phyloP scores from a whole-genome alignment of 2,329 filamentous ascomycete genomes.

The Exophiala viscosa region DNA sequence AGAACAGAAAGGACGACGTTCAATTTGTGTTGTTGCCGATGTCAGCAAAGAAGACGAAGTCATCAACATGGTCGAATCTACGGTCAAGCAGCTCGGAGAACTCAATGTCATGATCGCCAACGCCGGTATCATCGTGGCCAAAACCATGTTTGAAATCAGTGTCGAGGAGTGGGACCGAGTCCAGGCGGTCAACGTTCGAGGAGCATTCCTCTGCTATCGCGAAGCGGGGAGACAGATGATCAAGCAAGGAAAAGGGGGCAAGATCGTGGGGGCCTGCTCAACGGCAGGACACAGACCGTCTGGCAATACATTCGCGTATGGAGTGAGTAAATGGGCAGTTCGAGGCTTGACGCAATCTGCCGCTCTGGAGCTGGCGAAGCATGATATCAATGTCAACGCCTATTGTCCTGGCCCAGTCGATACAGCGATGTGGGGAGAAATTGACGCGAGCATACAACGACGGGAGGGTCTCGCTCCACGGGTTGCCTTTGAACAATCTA shows the following conservation, averaged over 20 bases:
- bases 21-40: not conserved
- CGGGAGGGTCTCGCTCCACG: conserved; percentile 49
- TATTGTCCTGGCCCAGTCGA: conserved; percentile 65
- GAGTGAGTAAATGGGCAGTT: conserved; percentile 62
- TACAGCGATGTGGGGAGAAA: conserved; percentile 64
- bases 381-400: conserved; percentile 54
- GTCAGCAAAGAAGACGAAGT: conserved; percentile 5
- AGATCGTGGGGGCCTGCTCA: conserved; percentile 44
- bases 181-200: conserved; percentile 5
- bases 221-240: conserved; percentile 59
- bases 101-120: conserved; percentile 12
- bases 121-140: conserved; percentile 4
- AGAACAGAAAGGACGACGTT: conserved; percentile 2
- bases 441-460: conserved; percentile 57
- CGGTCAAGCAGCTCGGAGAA: conserved; percentile 3
- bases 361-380: conserved; percentile 60
- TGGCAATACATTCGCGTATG: conserved; percentile 59
- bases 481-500: conserved; percentile 53
- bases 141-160: conserved; percentile 2
- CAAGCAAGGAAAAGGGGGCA: conserved; percentile 49
- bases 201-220: conserved; percentile 6
- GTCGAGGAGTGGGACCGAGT: conserved; percentile 9
- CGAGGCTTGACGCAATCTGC: conserved; percentile 62
- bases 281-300: conserved; percentile 1
- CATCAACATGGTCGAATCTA: conserved; percentile 1